These are phyloP conservation scores for Amorphotheca resinae DNA, from an alignment of 495 filamentous ascomycete species.

Conservation along the genomic window DNA sequence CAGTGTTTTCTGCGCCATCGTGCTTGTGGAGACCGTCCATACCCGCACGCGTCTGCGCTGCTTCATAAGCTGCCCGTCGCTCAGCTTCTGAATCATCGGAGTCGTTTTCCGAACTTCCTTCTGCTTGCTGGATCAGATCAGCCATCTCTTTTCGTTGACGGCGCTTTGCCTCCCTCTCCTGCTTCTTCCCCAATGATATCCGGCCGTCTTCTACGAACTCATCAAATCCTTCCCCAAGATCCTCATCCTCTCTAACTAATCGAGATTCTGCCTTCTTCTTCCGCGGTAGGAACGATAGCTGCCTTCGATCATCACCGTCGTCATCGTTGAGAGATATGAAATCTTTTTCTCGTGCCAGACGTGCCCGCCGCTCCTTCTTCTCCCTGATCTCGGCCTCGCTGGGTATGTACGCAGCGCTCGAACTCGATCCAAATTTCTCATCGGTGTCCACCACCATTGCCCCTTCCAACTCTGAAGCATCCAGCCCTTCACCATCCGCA, in stretches of 20 bases:
- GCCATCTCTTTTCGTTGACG: slow-evolving; percentile 65
- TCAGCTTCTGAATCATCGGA: slow-evolving; percentile 70
- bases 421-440: slow-evolving; percentile 42
- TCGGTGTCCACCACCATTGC: slow-evolving; percentile 54
- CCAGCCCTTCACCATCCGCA: slow-evolving; percentile 38
- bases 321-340: slow-evolving; percentile 65
- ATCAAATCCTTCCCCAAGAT: slow-evolving; percentile 90
- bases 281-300: slow-evolving; percentile 34
- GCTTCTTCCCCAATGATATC: slow-evolving; percentile 64
- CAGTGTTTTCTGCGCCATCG: slow-evolving; percentile 1
- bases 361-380: slow-evolving; percentile 78
- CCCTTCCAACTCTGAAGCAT: slow-evolving; percentile 42
- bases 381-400: slow-evolving; percentile 82
- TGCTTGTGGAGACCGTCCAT: slow-evolving; percentile 51
- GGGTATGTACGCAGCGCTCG: slow-evolving; percentile 41
- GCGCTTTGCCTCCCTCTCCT: slow-evolving; percentile 60
- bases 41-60: slow-evolving; percentile 70
- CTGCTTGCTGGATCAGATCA: slow-evolving; percentile 72
- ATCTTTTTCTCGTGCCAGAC: slow-evolving; percentile 64
- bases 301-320: slow-evolving; percentile 34
- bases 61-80: slow-evolving; percentile 75
- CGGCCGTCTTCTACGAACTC: slow-evolving; percentile 80
- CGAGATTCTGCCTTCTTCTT: slow-evolving; percentile 52
- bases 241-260: slow-evolving; percentile 79
- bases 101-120: slow-evolving; percentile 43